Evolutionary conservation across 192 early-diverging fungal species (phyloP), one percentile per base, ranked within the genome.

Genomic region (Helicostylum pulchrum): DNA sequence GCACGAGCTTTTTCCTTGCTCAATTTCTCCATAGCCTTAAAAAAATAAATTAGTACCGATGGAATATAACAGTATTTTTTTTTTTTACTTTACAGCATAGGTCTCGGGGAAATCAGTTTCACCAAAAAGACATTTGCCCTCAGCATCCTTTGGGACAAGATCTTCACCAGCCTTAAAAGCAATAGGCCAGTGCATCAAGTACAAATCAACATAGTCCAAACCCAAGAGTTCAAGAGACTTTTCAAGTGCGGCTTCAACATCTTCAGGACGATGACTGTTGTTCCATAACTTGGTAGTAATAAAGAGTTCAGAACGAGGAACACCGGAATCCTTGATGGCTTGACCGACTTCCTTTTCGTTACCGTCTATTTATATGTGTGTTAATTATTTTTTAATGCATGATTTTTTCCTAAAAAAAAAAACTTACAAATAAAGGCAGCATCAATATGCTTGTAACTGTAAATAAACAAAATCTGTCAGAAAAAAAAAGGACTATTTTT

Each of bases 261-360:
- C 75, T 56, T 88, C 79, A 19, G 84, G 79, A 1, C 79, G 78
- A 43, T 79, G 78, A 43, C 61, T 73, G 55, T 62, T 80, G 65
- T 83, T 82, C 78, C 77, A 83, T 15, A 80, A 61, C 67, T 91
- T 90, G 67, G 88, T 90, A 0, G 88, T 90, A n/a, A 91, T 72
- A 59, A 91, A 95, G 26, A 94, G 67, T 20, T 91, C 71, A 53
- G 86, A 72, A 63, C 93, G 89, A 21, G 81, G 80, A 6, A 91
- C 70, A 30, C 60, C 70, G 36, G 68, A 68, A 20, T 88, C 77
- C 52, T 77, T 77, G 30, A 92, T 81, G 0, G 85, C 91, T 46
- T 84, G 67, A 19, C 93, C 93, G 43, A 94, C 80, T 48, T 93
- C 91, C 34, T 68, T 68, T 70, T 95, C 90, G 72, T 94, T 95